Conservation (phyloP, 2,329 filamentous ascomycete species). For the Zasmidium citrigriseum region DNA sequence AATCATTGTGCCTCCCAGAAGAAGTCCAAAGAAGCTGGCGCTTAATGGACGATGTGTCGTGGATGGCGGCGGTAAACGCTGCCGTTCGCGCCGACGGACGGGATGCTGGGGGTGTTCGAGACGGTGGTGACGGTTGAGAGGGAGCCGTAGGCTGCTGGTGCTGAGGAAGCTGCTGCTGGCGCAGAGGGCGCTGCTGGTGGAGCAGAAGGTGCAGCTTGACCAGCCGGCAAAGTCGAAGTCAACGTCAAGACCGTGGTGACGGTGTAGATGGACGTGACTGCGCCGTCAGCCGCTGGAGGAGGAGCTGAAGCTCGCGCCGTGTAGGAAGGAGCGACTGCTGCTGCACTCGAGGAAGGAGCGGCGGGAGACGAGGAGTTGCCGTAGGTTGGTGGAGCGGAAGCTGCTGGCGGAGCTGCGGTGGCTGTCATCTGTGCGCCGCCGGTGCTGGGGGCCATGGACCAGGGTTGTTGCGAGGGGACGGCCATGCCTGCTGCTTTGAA, state of each 20-base stretch:
- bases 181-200: background rate
- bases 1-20: background rate
- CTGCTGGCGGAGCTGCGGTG: slow-evolving; percentile 5
- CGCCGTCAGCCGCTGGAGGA: background rate
- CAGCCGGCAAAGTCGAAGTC: slow-evolving; percentile 15
- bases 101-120: background rate
- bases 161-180: background rate
- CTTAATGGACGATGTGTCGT: background rate
- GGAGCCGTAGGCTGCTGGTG: slow-evolving; percentile 6
- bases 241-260: slow-evolving; percentile 20
- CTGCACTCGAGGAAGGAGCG: background rate
- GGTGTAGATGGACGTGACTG: slow-evolving; percentile 9
- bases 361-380: background rate
- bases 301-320: background rate
- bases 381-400: background rate
- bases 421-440: slow-evolving; percentile 2
- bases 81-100: slow-evolving; percentile 12
- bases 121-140: slow-evolving; percentile 13
- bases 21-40: slow-evolving; percentile 5
- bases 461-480: slow-evolving; percentile 12
- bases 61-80: background rate
- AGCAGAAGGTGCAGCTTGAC: background rate
- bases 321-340: background rate
- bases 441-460: slow-evolving; percentile 8
- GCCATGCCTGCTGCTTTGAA: slow-evolving; percentile 17